Evolutionary conservation across 805 yeast genomes (phyloP), one percentile per base, ranked within the genome.

Genomic region (Starmerella riodocensis): DNA sequence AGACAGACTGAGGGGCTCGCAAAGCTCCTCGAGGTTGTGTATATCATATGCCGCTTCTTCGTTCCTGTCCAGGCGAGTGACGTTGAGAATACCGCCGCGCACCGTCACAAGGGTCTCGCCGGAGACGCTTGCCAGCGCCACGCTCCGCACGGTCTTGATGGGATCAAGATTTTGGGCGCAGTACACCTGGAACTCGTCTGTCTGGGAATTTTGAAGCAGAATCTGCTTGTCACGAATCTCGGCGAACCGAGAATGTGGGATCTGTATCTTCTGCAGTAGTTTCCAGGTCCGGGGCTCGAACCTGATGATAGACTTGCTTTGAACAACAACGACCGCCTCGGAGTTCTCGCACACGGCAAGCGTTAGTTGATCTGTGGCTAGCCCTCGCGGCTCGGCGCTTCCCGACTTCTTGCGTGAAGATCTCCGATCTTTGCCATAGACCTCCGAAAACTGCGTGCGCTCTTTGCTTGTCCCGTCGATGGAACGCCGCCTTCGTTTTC

Each of bases 331-430:
- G 12, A 39, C 21, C 21, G 24, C 9, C 17, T 31, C 23, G 20
- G 22, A 33, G 30, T n/a, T 8, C n/a, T 32, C 40, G 21, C 29
- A 18, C 2, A 39, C 40, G 3, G 46, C 46, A 17, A 42, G 32
- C 6, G 42, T 42, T n/a, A 37, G 37, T 31, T 41, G 40, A 13
- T 31, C 37, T 4, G 30, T 32, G 7, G 36, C 40, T 6, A 36
- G 21, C 13, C 36, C 40, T 18, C 40, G 40, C 23, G 34, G 27
- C 22, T 19, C 29, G 27, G 6, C 14, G 28, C 16, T 14, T n/a
- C 27, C 13, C 32, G 13, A 18, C 12, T 24, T 23, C 29, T 4
- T 13, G 23, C 21, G 17, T n/a, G n/a, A n/a, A 6, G 8, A 7
- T 21, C 25, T 14, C 4, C 33, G 19, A 9, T 17, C 25, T 19